Evolutionary conservation across 495 filamentous ascomycete genomes (phyloP).

Genomic region (Hyaloscypha bicolor): DNA sequence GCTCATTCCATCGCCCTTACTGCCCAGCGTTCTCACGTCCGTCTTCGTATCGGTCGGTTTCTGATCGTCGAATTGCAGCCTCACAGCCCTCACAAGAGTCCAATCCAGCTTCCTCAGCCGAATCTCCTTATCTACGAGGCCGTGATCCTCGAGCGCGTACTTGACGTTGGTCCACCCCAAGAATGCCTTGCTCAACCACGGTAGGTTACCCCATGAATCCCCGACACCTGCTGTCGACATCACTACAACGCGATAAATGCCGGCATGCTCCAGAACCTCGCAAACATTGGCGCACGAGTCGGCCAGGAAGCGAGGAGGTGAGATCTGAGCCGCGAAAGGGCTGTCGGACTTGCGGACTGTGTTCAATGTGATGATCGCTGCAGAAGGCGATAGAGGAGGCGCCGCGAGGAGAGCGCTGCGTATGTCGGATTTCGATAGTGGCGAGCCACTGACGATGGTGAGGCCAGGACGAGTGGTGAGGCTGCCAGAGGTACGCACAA

Average conservation of each 20-base stretch:
- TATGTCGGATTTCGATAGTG: conserved; percentile 43
- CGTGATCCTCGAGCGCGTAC: conserved; percentile 48
- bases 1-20: conserved; percentile 36
- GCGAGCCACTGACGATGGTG: conserved; percentile 41
- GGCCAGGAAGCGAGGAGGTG: conserved; percentile 47
- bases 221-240: conserved; percentile 50
- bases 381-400: conserved; percentile 36
- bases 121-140: conserved; percentile 43
- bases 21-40: conserved; percentile 35
- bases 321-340: conserved; percentile 46
- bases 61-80: conserved; percentile 38
- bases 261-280: conserved; percentile 43
- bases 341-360: conserved; percentile 45
- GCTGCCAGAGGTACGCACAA: conserved; percentile 34
- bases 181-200: conserved; percentile 41
- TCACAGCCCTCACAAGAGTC: conserved; percentile 46
- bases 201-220: conserved; percentile 48
- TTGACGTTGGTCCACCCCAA: conserved; percentile 50
- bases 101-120: conserved; percentile 42
- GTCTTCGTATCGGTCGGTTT: conserved; percentile 33
- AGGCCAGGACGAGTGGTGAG: conserved; percentile 34
- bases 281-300: conserved; percentile 47
- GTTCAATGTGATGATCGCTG: conserved; percentile 48
- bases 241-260: conserved; percentile 43
- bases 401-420: conserved; percentile 36